Percentiles rank a stretch among this genome's conserved stretches.
phyloP scores from a whole-genome alignment of 225 moss, liverwort and hornwort genomes.

The Marchantia paleacea region DNA sequence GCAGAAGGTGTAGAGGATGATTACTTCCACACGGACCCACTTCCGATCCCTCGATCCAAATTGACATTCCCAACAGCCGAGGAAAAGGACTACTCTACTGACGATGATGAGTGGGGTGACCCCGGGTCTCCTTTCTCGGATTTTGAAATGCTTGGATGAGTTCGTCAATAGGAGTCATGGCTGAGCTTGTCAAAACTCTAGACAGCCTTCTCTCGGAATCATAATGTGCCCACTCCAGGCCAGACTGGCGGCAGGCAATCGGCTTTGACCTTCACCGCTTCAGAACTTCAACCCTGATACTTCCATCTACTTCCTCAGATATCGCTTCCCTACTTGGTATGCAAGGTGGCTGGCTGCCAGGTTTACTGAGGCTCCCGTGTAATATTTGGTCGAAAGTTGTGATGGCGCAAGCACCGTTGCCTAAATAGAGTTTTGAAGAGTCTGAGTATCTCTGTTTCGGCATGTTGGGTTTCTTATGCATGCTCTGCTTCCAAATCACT shows the following conservation, averaged over 20 bases:
- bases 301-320: not conserved
- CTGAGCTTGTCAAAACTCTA: not conserved
- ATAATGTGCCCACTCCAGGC: too few relatives aligned
- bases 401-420: not conserved
- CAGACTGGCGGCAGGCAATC: not conserved
- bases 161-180: not conserved
- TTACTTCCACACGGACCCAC: conserved; percentile 69
- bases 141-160: conserved; percentile 70
- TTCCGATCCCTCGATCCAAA: conserved; percentile 54
- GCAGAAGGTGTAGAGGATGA: conserved; percentile 60
- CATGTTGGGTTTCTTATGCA: not conserved
- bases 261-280: not conserved
- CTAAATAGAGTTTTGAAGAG: not conserved
- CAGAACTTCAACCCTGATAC: not conserved
- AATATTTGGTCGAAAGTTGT: not conserved
- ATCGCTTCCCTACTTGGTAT: not conserved
- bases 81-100: conserved; percentile 54
- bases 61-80: conserved; percentile 61
- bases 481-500: not conserved
- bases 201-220: too few relatives aligned
- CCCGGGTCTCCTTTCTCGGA: conserved; percentile 85
- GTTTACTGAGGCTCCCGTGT: not conserved
- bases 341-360: not conserved
- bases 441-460: not conserved
- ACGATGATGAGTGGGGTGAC: conserved; percentile 88